A percentile compares a stretch with the other conserved stretches of the same genome.
These are phyloP conservation scores for Arthrobotrys iridis DNA, from an alignment of 2,329 filamentous ascomycete species.

Conservation along the genomic window DNA sequence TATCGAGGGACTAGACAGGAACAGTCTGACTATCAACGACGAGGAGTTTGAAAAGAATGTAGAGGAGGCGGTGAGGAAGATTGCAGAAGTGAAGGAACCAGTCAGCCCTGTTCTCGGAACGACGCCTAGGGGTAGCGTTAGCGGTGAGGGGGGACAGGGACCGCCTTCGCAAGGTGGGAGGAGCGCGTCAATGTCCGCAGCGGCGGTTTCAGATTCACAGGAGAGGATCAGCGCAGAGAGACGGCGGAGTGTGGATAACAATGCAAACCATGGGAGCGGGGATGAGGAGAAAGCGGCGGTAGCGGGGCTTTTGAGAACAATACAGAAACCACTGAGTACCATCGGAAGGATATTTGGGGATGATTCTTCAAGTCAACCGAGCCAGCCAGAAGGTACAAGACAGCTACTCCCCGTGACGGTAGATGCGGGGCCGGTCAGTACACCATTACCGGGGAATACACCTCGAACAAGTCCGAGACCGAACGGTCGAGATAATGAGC, in stretches of 20 bases:
- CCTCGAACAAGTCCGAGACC: constrained; percentile 65
- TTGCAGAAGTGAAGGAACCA: constrained; percentile 70
- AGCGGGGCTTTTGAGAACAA: constrained; percentile 83
- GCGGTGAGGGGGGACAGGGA: constrained; percentile 61
- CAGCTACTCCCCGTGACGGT: constrained; percentile 56
- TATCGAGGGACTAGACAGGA: constrained; percentile 94
- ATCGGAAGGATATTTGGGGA: constrained; percentile 96
- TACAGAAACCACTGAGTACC: constrained; percentile 87
- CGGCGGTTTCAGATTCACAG: constrained; percentile 62
- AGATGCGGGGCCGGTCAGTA: constrained; percentile 61
- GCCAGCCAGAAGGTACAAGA: constrained; percentile 55
- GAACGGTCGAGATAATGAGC: constrained; percentile 55
- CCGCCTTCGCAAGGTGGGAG: constrained; percentile 56
- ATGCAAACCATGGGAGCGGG: constrained; percentile 62
- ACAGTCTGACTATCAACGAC: constrained; percentile 89
- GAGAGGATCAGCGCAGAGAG: constrained; percentile 65
- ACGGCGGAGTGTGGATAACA: constrained; percentile 60
- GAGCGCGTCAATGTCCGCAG: constrained; percentile 60
- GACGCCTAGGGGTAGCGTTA: constrained; percentile 25
- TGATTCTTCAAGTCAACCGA: constrained; percentile 61
- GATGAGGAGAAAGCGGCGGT: constrained; percentile 81
- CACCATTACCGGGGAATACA: constrained; percentile 65
- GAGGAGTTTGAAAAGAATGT: constrained; percentile 96
- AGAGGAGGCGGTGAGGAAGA: constrained; percentile 93
- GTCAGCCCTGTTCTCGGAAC: constrained; percentile 40